These are phyloP conservation scores for Aegilops tauschii DNA, from an alignment of 176 grass and related monocot genomes.

Conservation along the genomic window DNA sequence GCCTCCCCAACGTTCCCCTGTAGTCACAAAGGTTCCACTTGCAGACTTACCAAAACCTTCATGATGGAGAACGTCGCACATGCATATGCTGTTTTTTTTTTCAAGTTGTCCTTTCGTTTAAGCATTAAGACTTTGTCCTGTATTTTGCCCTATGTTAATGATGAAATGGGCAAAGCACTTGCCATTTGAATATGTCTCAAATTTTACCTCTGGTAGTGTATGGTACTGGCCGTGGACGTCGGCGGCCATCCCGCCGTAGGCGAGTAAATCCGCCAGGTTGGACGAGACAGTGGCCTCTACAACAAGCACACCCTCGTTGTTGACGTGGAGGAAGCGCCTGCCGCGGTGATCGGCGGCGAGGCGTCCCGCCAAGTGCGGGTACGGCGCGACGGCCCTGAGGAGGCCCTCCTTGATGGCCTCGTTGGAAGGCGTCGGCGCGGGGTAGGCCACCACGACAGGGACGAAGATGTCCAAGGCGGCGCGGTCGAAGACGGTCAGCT, in stretches of 20 bases:
- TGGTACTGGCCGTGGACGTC: slow-evolving; percentile 6
- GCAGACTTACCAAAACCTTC: background rate
- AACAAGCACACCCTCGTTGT: slow-evolving; percentile 17
- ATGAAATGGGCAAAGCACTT: too few relatives aligned
- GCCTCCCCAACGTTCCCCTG: background rate
- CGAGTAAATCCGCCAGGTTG: background rate
- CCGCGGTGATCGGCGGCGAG: background rate
- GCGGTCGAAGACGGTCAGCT: slow-evolving; percentile 37
- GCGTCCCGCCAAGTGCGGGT: slow-evolving; percentile 2
- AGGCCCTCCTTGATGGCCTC: slow-evolving; percentile 28
- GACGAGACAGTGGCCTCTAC: background rate
- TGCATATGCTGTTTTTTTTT: background rate
- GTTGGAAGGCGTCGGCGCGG: slow-evolving; percentile 29
- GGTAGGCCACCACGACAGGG: slow-evolving; percentile 24
- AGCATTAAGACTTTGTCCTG: background rate
- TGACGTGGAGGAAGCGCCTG: background rate
- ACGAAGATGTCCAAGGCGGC: slow-evolving; percentile 26
- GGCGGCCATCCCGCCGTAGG: background rate
- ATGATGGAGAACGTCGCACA: background rate
- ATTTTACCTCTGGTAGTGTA: background rate
- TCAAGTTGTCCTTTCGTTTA: background rate
- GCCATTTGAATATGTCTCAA: too few relatives aligned
- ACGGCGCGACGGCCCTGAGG: background rate
- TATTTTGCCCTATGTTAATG: too few relatives aligned
- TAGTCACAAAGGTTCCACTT: background rate